Evolutionary conservation across 2,329 filamentous ascomycete genomes (phyloP).

Genomic region (Diaporthe caulivora): DNA sequence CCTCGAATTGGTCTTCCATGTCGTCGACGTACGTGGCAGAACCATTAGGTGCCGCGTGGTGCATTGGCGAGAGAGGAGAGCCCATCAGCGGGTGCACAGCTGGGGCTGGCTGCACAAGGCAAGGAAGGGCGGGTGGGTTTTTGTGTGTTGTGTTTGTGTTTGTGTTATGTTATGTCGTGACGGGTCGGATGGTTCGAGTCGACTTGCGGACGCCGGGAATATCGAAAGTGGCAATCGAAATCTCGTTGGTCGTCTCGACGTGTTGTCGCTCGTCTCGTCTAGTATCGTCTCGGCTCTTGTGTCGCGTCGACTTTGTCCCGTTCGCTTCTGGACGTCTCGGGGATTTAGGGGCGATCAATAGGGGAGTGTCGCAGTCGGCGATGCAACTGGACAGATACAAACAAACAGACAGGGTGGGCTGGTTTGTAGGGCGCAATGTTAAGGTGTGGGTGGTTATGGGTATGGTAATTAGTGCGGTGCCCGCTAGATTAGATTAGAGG

Average conservation of each 20-base stretch:
- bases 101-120: conserved; percentile 8
- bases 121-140: neutral
- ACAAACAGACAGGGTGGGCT: neutral
- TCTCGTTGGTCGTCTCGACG: conserved; percentile 3
- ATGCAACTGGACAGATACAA: conserved; percentile 3
- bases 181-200: conserved; percentile 33
- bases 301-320: neutral
- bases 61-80: conserved; percentile 37
- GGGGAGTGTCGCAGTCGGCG: conserved; percentile 42
- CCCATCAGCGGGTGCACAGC: conserved; percentile 27
- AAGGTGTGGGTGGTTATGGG: conserved; percentile 25
- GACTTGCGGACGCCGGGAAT: neutral
- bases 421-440: conserved; percentile 7
- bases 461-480: conserved; percentile 29
- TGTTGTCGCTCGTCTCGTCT: conserved; percentile 6
- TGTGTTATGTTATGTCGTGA: conserved; percentile 6
- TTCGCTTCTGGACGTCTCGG: neutral
- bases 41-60: conserved; percentile 33
- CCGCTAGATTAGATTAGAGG: conserved; percentile 32
- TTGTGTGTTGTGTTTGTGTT: conserved; percentile 2
- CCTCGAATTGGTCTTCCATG: conserved; percentile 34
- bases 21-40: conserved; percentile 24
- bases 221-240: conserved; percentile 46
- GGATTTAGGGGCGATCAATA: conserved; percentile 41
- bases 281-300: neutral